Percentiles rank a stretch among this genome's conserved stretches.
Evolutionary conservation across 345 rosid species (phyloP).

Genomic region (Moricandia moricandioides): DNA sequence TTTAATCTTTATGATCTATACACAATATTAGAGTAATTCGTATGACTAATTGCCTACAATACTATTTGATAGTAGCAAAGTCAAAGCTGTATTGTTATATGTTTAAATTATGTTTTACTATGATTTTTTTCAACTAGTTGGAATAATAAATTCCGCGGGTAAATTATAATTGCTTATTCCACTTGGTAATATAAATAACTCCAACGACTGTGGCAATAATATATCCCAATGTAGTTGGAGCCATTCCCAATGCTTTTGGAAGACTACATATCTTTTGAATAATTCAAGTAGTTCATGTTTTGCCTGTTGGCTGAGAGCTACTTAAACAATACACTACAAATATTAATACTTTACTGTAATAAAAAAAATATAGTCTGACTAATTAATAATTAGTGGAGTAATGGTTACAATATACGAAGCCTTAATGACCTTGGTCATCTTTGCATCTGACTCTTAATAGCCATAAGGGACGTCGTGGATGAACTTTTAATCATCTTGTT

Average conservation of each 20-base stretch:
- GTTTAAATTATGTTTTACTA: background rate
- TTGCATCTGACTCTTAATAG: conserved; percentile 28
- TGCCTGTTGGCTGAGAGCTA: conserved; percentile 34
- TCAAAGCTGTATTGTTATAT: conserved; percentile 2
- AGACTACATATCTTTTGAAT: conserved; percentile 28
- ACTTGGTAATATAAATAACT: conserved; percentile 15
- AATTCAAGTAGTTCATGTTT: background rate
- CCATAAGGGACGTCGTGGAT: conserved; percentile 29
- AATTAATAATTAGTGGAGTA: conserved; percentile 33
- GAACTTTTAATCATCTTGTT: conserved; percentile 21
- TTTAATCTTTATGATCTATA: background rate
- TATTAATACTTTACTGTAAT: background rate
- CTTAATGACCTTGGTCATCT: conserved; percentile 16
- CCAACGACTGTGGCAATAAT: conserved; percentile 20
- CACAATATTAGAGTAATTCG: background rate
- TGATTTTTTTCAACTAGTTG: conserved; percentile 7
- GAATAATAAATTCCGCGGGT: background rate
- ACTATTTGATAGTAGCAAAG: background rate
- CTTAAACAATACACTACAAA: conserved; percentile 8
- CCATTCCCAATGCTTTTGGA: conserved; percentile 40
- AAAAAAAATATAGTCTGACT: background rate
- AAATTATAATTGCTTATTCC: conserved; percentile 4
- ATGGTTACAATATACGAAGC: conserved; percentile 11
- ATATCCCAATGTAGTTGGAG: conserved; percentile 33
- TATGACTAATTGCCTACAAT: background rate